Evolutionary conservation across 768 basidiomycete species (phyloP).

Genomic region (Lyophyllum decastes): DNA sequence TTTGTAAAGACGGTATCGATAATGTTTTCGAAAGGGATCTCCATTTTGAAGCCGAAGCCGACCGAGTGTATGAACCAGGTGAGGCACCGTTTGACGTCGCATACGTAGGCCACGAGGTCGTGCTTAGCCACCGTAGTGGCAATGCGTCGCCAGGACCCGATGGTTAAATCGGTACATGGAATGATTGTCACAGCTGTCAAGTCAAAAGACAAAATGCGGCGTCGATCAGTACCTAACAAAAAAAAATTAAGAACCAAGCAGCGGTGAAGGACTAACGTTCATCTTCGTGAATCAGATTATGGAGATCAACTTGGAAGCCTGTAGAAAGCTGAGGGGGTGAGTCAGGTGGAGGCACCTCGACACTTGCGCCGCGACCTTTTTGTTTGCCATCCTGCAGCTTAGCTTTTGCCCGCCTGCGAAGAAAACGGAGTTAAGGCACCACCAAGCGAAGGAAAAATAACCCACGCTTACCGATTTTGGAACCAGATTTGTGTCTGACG

Average conservation of each 20-base stretch:
- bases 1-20: slow-evolving; percentile 57
- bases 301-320: slow-evolving; percentile 60
- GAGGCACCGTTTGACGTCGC: slow-evolving; percentile 62
- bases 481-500: slow-evolving; percentile 92
- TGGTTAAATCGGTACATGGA: slow-evolving; percentile 70
- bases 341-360: slow-evolving; percentile 41
- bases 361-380: slow-evolving; percentile 34
- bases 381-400: slow-evolving; percentile 67
- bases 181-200: slow-evolving; percentile 69
- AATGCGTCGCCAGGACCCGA: slow-evolving; percentile 81
- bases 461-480: slow-evolving; percentile 66
- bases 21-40: slow-evolving; percentile 70
- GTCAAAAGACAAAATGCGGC: not conserved
- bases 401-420: slow-evolving; percentile 74
- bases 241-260: not conserved
- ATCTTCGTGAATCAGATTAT: slow-evolving; percentile 71
- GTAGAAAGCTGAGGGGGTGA: slow-evolving; percentile 52
- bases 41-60: slow-evolving; percentile 84
- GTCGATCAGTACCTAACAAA: slow-evolving; percentile 1
- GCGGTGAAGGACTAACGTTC: slow-evolving; percentile 54
- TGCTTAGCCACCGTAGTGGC: slow-evolving; percentile 52
- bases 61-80: slow-evolving; percentile 79
- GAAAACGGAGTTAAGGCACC: slow-evolving; percentile 2
- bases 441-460: not conserved
- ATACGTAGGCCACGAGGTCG: slow-evolving; percentile 78